Conservation (phyloP, 768 basidiomycete species). For the Rossbeevera mucosa region DNA sequence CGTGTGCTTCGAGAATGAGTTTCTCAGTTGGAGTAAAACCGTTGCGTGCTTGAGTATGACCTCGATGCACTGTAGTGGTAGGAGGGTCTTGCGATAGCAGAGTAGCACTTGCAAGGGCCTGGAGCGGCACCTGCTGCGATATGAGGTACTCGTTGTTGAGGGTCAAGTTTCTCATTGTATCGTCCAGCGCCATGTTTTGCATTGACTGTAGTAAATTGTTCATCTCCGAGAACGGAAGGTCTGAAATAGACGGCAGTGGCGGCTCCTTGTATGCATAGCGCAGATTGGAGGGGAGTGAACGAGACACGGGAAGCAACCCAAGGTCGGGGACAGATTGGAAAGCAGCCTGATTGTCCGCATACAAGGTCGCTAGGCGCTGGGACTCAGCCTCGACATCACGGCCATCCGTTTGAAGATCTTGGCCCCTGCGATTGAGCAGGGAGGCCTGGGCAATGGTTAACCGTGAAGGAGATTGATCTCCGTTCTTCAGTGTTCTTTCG, state of each 20-base stretch:
- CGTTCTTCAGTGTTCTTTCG: slow-evolving; percentile 58
- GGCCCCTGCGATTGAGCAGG: slow-evolving; percentile 68
- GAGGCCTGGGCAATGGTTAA: slow-evolving; percentile 78
- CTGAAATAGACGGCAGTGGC: slow-evolving; percentile 10
- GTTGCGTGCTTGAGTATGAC: slow-evolving; percentile 36
- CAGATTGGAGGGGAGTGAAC: slow-evolving; percentile 21
- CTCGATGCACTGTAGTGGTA: slow-evolving; percentile 14
- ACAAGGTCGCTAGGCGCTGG: slow-evolving; percentile 5
- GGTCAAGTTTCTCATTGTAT: slow-evolving; percentile 7
- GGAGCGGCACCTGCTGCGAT: slow-evolving; percentile 21
- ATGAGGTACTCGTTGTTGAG: slow-evolving; percentile 16
- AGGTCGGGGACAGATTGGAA: background rate
- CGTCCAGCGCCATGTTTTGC: slow-evolving; percentile 17
- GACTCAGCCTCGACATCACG: slow-evolving; percentile 7
- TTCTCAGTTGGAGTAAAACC: slow-evolving; percentile 70
- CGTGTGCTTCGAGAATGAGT: slow-evolving; percentile 58
- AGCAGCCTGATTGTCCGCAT: slow-evolving; percentile 1
- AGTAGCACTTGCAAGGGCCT: slow-evolving; percentile 19
- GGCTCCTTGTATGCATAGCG: slow-evolving; percentile 16
- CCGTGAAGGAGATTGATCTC: slow-evolving; percentile 56
- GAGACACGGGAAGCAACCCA: slow-evolving; percentile 13
- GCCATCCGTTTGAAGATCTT: slow-evolving; percentile 38
- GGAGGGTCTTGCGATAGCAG: slow-evolving; percentile 8
- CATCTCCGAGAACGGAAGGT: slow-evolving; percentile 35
- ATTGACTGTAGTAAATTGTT: slow-evolving; percentile 36